These are phyloP conservation scores for Neurospora sp. DNA, from an alignment of 495 filamentous ascomycete genomes.

Conservation along the genomic window DNA sequence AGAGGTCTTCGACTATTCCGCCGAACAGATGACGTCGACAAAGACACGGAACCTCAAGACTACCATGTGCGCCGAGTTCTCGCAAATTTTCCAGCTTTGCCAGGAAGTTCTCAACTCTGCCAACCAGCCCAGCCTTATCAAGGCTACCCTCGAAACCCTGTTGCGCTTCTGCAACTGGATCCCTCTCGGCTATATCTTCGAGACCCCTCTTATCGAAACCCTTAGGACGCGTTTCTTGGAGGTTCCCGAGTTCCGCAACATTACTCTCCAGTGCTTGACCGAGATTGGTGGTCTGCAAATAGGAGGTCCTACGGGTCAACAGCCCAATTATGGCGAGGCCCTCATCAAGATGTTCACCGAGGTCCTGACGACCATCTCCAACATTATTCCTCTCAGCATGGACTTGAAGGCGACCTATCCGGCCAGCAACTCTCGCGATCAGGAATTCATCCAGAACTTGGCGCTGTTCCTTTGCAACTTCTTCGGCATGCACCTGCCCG, in stretches of 20 bases:
- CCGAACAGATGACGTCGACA: slow-evolving; percentile 93
- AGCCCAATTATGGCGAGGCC: slow-evolving; percentile 81
- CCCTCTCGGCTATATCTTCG: slow-evolving; percentile 94
- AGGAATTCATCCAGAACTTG: slow-evolving; percentile 95
- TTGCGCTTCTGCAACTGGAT: slow-evolving; percentile 98
- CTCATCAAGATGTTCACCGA: slow-evolving; percentile 96
- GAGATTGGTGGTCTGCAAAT: slow-evolving; percentile 92
- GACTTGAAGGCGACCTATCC: slow-evolving; percentile 85
- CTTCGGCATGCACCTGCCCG: slow-evolving; percentile 81
- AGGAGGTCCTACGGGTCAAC: slow-evolving; percentile 40
- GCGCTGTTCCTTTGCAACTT: slow-evolving; percentile 95
- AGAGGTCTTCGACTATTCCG: slow-evolving; percentile 97
- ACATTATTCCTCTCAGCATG: slow-evolving; percentile 79
- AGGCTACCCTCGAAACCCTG: slow-evolving; percentile 87
- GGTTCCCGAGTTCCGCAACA: slow-evolving; percentile 85
- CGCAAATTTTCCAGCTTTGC: slow-evolving; percentile 93
- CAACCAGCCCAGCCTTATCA: slow-evolving; percentile 78
- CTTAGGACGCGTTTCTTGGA: slow-evolving; percentile 83
- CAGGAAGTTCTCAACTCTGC: slow-evolving; percentile 85
- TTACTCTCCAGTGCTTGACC: slow-evolving; percentile 91
- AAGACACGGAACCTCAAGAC: slow-evolving; percentile 95
- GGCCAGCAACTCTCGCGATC: slow-evolving; percentile 82
- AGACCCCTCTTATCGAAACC: slow-evolving; percentile 93
- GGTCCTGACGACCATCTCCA: slow-evolving; percentile 76
- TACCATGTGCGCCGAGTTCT: slow-evolving; percentile 97